These are phyloP conservation scores for Naganishia liquefaciens DNA, from an alignment of 1,284 basidiomycete species.

Conservation along the genomic window DNA sequence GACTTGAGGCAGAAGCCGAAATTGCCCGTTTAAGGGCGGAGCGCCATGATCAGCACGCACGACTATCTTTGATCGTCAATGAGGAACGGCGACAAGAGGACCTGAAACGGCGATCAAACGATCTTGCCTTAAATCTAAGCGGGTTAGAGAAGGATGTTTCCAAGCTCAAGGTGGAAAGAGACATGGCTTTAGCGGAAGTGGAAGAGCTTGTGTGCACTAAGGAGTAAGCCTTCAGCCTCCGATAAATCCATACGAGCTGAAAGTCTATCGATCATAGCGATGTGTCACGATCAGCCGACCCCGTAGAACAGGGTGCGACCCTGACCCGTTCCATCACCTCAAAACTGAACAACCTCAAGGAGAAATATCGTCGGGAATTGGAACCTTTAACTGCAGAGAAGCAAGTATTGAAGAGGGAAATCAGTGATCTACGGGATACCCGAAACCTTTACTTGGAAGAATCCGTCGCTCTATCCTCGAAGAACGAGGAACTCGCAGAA, in stretches of 20 bases:
- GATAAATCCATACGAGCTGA: slow-evolving; percentile 12
- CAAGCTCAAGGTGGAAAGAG: slow-evolving; percentile 81
- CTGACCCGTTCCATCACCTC: slow-evolving; percentile 74
- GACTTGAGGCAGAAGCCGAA: slow-evolving; percentile 88
- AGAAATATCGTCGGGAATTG: slow-evolving; percentile 82
- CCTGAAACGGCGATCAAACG: slow-evolving; percentile 74
- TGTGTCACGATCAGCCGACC: slow-evolving; percentile 13
- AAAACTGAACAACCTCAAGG: slow-evolving; percentile 86
- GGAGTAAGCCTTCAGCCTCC: slow-evolving; percentile 58
- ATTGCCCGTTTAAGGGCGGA: slow-evolving; percentile 79
- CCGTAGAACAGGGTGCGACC: slow-evolving; percentile 45
- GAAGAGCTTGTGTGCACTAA: slow-evolving; percentile 79
- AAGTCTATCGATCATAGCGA: slow-evolving; percentile 15
- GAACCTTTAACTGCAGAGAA: slow-evolving; percentile 78
- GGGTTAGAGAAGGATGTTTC: slow-evolving; percentile 83
- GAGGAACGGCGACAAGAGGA: slow-evolving; percentile 75
- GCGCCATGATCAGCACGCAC: slow-evolving; percentile 83
- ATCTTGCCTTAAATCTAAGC: slow-evolving; percentile 73
- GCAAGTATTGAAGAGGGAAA: slow-evolving; percentile 76
- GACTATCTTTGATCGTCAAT: slow-evolving; percentile 76
- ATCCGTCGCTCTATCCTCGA: slow-evolving; percentile 80
- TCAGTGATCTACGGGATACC: slow-evolving; percentile 80
- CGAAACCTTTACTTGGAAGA: slow-evolving; percentile 87
- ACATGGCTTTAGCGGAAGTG: slow-evolving; percentile 87
- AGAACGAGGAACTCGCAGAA: slow-evolving; percentile 89